Conservation (phyloP, 805 yeast genomes). For the Cyberlindnera nakhonratchasimensis region DNA sequence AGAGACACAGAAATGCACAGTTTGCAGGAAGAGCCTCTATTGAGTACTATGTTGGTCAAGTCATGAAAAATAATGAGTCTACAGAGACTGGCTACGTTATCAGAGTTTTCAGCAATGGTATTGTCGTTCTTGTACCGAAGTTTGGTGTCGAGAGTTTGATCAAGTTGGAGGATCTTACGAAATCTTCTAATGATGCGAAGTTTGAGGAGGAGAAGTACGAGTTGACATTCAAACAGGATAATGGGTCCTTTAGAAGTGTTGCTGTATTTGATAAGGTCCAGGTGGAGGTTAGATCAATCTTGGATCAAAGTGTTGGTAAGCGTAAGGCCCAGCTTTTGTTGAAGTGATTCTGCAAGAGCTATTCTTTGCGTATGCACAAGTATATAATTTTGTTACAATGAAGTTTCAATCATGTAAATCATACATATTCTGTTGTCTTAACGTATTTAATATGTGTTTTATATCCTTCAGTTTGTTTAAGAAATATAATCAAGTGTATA, state of each 20-base stretch:
- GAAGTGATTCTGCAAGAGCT: too few relatives aligned
- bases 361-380: too few relatives aligned
- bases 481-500: conserved; percentile 4
- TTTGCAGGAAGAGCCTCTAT: conserved; percentile 98
- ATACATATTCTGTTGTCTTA: background rate
- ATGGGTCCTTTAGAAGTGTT: conserved; percentile 45
- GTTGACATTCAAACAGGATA: conserved; percentile 52
- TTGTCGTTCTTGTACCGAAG: conserved; percentile 90
- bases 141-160: conserved; percentile 95
- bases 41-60: conserved; percentile 97
- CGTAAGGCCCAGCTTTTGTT: conserved; percentile 80
- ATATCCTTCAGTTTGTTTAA: background rate
- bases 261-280: conserved; percentile 81
- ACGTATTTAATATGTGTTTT: too few relatives aligned
- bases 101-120: conserved; percentile 90
- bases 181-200: conserved; percentile 56
- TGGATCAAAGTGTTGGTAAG: conserved; percentile 88
- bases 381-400: too few relatives aligned
- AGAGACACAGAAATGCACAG: conserved; percentile 95
- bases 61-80: conserved; percentile 79
- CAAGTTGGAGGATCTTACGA: conserved; percentile 67
- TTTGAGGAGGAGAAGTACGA: conserved; percentile 79
- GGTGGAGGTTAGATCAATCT: conserved; percentile 76
- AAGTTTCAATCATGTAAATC: background rate
- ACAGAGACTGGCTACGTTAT: conserved; percentile 87